phyloP scores from a whole-genome alignment of 495 filamentous ascomycete genomes.

The Annulohypoxylon maeteangense region DNA sequence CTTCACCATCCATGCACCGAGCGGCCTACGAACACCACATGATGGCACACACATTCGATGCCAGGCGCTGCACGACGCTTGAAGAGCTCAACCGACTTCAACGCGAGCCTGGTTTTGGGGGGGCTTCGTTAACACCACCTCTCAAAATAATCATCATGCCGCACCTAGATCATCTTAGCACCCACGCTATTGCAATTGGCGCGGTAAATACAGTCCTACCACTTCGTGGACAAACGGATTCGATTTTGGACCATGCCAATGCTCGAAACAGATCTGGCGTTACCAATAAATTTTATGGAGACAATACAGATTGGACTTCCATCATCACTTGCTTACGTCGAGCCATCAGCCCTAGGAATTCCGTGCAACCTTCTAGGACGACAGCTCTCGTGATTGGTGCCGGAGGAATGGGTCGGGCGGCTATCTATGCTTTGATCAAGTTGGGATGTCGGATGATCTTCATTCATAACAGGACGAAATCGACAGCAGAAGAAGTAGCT shows the following conservation, averaged over 20 bases:
- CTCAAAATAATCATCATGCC: slow-evolving; percentile 79
- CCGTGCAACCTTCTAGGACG: slow-evolving; percentile 72
- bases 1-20: slow-evolving; percentile 83
- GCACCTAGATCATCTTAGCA: slow-evolving; percentile 73
- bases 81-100: slow-evolving; percentile 71
- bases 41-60: slow-evolving; percentile 77
- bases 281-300: slow-evolving; percentile 76
- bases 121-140: slow-evolving; percentile 76
- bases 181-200: slow-evolving; percentile 81
- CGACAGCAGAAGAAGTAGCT: slow-evolving; percentile 72
- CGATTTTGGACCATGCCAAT: slow-evolving; percentile 72
- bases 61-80: slow-evolving; percentile 70
- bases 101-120: slow-evolving; percentile 74
- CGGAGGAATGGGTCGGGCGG: slow-evolving; percentile 83
- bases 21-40: slow-evolving; percentile 77
- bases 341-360: slow-evolving; percentile 82
- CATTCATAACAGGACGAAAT: slow-evolving; percentile 75
- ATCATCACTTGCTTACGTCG: slow-evolving; percentile 73
- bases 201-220: slow-evolving; percentile 87
- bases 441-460: slow-evolving; percentile 84
- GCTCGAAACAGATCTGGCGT: slow-evolving; percentile 73
- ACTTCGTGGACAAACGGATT: slow-evolving; percentile 67
- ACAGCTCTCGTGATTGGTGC: slow-evolving; percentile 81
- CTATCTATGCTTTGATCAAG: slow-evolving; percentile 81
- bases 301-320: slow-evolving; percentile 88